Evolutionary conservation across 164 flowering plant genomes (phyloP), one percentile per base, ranked within the genome.

Genomic region (Santalum album): DNA sequence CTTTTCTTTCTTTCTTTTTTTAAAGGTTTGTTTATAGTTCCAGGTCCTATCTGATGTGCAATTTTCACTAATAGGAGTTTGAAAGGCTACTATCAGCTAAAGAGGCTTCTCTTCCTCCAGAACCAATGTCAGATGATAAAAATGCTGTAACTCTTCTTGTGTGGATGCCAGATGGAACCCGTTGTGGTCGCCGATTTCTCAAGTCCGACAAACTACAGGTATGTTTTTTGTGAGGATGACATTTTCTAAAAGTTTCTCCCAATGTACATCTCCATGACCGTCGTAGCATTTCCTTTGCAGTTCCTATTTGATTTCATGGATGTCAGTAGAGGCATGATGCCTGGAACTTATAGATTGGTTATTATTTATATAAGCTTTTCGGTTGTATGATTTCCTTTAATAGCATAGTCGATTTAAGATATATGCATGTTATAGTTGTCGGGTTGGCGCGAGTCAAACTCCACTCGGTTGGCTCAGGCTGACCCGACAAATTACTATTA

Each of bases 281-380:
- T 12, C 22, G 35, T 46, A 32, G 47, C 4, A 21, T 55, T 62
- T 68, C 42, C 25, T 40, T 69, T 79, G 75, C 86, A 90, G 99
- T 75, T 60, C 26, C 83, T 92, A 20, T 92, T 85, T 58, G 88
- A 90, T 66, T 92, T 78, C 80, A 82, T 92, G 38, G 97, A 92
- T 67, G 73, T 87, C 61, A 84, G 85, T 25, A 71, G 87, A 75
- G 74, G 16, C 29, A 82, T 90, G 53, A 90, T 82, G 68, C 92
- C 97, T 56, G 87, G 87, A 53, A 77, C 83, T 26, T 94, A 89
- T 70, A 82, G 88, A 87, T 56, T 94, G 98, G 98, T 90, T 79
- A 79, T 20, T 35, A 4, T 29, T 29, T 4, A 4, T 4, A 17
- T 19, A 43, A 4, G 5, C 12, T 43, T 4, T 3, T 19, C 5